These are phyloP conservation scores for Zostera marina DNA, from an alignment of 116 monocot genomes.

Conservation along the genomic window DNA sequence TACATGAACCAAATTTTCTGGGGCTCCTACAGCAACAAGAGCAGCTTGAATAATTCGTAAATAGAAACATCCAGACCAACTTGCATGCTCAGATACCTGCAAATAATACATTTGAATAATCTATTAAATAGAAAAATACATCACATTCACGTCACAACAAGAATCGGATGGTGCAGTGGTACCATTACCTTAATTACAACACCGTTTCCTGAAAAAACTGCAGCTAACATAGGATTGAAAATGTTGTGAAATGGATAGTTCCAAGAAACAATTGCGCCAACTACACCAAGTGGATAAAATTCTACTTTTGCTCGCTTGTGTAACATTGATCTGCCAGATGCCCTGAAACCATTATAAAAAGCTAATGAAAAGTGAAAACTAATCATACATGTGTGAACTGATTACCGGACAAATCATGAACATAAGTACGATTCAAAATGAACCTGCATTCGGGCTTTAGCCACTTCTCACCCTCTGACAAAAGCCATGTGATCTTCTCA, in stretches of 20 bases:
- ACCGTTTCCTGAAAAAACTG: slow-evolving; percentile 93
- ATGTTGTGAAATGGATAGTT: slow-evolving; percentile 99
- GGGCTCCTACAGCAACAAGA: slow-evolving; percentile 87
- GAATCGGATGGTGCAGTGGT: not conserved
- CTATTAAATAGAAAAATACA: not conserved
- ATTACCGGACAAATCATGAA: not conserved
- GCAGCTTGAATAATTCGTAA: slow-evolving; percentile 88
- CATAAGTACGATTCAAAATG: not conserved
- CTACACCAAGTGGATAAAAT: slow-evolving; percentile 88
- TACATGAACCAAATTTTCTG: slow-evolving; percentile 90
- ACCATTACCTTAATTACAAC: slow-evolving; percentile 76
- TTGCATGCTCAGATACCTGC: slow-evolving; percentile 97
- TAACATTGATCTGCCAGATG: slow-evolving; percentile 80
- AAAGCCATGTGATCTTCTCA: slow-evolving; percentile 96
- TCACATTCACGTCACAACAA: not conserved
- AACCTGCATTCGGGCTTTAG: slow-evolving; percentile 99
- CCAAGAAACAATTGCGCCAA: slow-evolving; percentile 99
- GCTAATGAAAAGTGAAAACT: not conserved
- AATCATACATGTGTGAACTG: not conserved
- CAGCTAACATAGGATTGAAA: slow-evolving; percentile 93
- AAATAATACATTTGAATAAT: slow-evolving; percentile 2
- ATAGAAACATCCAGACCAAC: slow-evolving; percentile 98
- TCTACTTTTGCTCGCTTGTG: slow-evolving; percentile 94
- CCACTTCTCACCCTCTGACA: slow-evolving; percentile 91
- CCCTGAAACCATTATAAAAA: slow-evolving; percentile 19